Conservation (phyloP, 1,284 basidiomycete genomes). For the Amylostereum chailletii region DNA sequence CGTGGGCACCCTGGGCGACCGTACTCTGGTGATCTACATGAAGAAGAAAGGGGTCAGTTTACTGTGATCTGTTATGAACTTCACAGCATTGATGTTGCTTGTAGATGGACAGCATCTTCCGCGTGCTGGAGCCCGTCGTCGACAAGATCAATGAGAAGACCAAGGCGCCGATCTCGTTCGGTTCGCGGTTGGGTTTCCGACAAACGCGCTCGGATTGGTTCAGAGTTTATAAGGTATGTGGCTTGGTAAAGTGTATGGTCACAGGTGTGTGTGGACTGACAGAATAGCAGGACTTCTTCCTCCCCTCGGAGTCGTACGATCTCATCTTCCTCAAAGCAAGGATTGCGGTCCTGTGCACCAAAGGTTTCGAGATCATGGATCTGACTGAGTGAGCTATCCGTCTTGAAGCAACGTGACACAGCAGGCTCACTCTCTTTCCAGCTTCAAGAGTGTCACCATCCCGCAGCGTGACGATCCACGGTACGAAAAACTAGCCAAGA, state of each 20-base stretch:
- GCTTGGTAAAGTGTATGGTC: not conserved
- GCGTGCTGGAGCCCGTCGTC: conserved; percentile 86
- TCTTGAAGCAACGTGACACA: not conserved
- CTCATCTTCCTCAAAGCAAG: conserved; percentile 88
- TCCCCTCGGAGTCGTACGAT: conserved; percentile 83
- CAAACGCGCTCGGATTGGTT: conserved; percentile 86
- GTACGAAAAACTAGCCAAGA: conserved; percentile 64
- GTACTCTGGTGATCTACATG: conserved; percentile 91
- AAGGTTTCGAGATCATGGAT: conserved; percentile 98
- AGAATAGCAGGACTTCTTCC: conserved; percentile 68
- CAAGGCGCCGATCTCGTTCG: conserved; percentile 57
- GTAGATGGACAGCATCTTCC: conserved; percentile 83
- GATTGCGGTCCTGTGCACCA: conserved; percentile 86
- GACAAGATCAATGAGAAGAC: conserved; percentile 76
- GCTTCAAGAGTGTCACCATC: conserved; percentile 84
- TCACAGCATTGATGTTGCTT: conserved; percentile 1
- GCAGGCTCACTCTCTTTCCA: conserved; percentile 20
- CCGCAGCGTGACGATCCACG: conserved; percentile 72
- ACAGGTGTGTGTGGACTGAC: not conserved
- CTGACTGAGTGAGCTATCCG: conserved; percentile 62
- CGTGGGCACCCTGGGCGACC: conserved; percentile 76
- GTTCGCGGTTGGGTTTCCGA: conserved; percentile 67
- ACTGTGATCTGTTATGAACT: not conserved
- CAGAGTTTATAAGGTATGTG: conserved; percentile 67
- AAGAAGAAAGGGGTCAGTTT: conserved; percentile 82